Base-by-base conservation (phyloP, 2,329 filamentous ascomycete genomes). In the Fusarium pseudocircinatum region DNA sequence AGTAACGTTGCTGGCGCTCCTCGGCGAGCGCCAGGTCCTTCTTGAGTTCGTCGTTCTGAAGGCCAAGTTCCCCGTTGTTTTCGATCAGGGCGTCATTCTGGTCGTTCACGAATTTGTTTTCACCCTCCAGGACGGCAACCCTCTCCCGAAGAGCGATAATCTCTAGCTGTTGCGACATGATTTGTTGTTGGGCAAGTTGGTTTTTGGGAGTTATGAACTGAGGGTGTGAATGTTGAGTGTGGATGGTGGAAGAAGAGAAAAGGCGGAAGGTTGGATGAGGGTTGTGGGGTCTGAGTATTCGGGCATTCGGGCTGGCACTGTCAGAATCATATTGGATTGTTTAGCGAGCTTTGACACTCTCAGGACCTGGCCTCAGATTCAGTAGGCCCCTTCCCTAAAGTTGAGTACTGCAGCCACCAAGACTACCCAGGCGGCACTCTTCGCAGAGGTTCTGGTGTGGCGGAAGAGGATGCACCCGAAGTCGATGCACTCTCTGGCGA, bases 401-500 rank as follows among this genome's bases (percentile, higher is more conserved):
- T 0, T 8, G 11, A n/a, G 10, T 4, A 16, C 26, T 30, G 6
- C 4, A 8, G 10, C 3, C 26, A 30, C 14, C 15, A 30, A 22
- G 13, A 30, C 9, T n/a, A 4, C 14, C 26, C 15, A 9, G 26
- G 0, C 10, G 3, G 26, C n/a, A 6, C 7, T 2, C 7, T 12
- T 3, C 6, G 12, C 3, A 30, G 26, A 12, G 26, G 44, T 5
- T 47, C 14, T 22, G 0, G 26, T 47, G 7, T 5, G 1, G 1
- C 4, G 14, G 14, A n/a, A 30, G 44, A 30, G 20, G 20, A 15
- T 47, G 9, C 3, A 22, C 3, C 11, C 1, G 5, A 47, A 22
- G 14, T 9, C 8, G 4, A 16, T 47, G 26, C 26, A 44, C 42
- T 44, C 24, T 26, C 16, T 0, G 15, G 24, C 4, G 4, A 43